phyloP scores from a whole-genome alignment of 2,329 filamentous ascomycete species.

The Colletotrichum orbiculare region DNA sequence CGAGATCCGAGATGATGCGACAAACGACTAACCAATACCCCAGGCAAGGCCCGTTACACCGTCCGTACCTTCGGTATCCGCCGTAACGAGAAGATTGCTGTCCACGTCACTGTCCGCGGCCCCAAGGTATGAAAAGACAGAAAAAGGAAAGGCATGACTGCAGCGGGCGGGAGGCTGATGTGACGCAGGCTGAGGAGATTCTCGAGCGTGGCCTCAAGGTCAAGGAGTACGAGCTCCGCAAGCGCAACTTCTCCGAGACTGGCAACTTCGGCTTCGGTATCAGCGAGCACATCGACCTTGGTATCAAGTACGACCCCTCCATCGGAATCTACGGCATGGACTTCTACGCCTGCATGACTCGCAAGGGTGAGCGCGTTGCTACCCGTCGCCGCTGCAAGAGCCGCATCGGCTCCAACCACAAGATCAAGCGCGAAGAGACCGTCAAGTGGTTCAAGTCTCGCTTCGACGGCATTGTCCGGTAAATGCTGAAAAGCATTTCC shows the following conservation, averaged over 20 bases:
- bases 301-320: conserved; percentile 99
- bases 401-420: conserved; percentile 87
- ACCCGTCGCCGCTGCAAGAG: conserved; percentile 92
- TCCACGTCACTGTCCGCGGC: conserved; percentile 99
- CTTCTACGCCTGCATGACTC: conserved; percentile 99
- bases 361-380: conserved; percentile 96
- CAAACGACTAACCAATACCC: conserved; percentile 34
- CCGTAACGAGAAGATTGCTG: conserved; percentile 99
- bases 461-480: conserved; percentile 99
- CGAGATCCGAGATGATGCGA: conserved; percentile 1
- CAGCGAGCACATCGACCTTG: conserved; percentile 99
- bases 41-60: conserved; percentile 99
- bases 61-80: conserved; percentile 99
- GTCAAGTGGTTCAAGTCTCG: conserved; percentile 93
- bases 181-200: conserved; percentile 88
- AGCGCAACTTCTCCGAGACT: conserved; percentile 99
- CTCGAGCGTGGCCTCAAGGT: conserved; percentile 99
- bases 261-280: conserved; percentile 99
- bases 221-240: conserved; percentile 99
- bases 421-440: conserved; percentile 94
- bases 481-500: conserved; percentile 60
- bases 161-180: neutral
- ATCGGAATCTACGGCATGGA: conserved; percentile 99
- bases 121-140: conserved; percentile 67
- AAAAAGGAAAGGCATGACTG: neutral